These are phyloP conservation scores for Drosera capensis DNA, from an alignment of 148 eudicot species.

Conservation along the genomic window DNA sequence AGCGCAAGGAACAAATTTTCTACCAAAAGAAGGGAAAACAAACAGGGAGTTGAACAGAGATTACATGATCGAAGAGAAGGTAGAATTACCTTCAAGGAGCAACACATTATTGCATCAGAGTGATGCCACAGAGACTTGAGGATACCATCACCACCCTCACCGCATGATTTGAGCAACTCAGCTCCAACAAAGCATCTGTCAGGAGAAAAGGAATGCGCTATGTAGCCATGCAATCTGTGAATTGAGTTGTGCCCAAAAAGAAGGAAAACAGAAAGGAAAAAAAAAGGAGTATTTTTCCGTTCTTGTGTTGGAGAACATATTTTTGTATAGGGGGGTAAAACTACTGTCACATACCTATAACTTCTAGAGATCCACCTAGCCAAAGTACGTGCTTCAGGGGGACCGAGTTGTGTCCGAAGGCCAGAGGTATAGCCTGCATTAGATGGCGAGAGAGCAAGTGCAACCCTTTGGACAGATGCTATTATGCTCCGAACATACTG, in stretches of 20 bases:
- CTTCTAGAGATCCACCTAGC: conserved; percentile 91
- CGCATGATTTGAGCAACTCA: conserved; percentile 40
- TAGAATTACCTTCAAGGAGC: conserved; percentile 43
- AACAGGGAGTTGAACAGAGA: not conserved
- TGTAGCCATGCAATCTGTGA: not conserved
- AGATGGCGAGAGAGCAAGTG: conserved; percentile 76
- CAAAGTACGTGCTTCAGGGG: conserved; percentile 88
- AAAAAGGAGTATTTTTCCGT: too few species aligned
- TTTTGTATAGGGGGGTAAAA: too few species aligned
- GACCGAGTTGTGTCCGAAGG: conserved; percentile 49
- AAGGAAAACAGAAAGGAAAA: not conserved
- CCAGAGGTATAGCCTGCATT: conserved; percentile 43
- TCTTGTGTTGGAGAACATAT: too few species aligned
- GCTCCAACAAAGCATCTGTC: conserved; percentile 53
- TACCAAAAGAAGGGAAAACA: not conserved
- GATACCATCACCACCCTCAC: conserved; percentile 31
- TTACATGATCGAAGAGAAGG: not conserved
- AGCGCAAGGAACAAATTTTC: too few species aligned
- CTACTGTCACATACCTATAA: conserved; percentile 40
- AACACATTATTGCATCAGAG: conserved; percentile 52
- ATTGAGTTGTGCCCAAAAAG: too few species aligned
- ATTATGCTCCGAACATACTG: conserved; percentile 84
- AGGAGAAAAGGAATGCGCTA: not conserved
- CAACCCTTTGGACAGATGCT: conserved; percentile 94
- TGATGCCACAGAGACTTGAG: conserved; percentile 44